Percentiles rank a stretch among this genome's conserved stretches.
These are phyloP conservation scores for Prunus kanzakura DNA, from an alignment of 306 rosid genomes.

Conservation along the genomic window DNA sequence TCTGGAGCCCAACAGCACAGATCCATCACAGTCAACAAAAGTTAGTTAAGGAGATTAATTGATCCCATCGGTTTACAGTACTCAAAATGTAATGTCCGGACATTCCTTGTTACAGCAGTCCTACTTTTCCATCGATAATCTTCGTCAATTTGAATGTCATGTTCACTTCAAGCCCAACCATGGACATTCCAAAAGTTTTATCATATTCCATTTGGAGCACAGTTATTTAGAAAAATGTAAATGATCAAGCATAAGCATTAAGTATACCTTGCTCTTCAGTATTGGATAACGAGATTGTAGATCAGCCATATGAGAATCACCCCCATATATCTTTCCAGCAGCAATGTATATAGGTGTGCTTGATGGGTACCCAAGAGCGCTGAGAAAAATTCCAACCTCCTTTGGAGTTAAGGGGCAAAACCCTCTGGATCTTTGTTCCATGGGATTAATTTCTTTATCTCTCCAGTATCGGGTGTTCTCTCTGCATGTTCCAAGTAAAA, in stretches of 20 bases:
- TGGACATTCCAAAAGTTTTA: not conserved
- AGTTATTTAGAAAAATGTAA: not conserved
- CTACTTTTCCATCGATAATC: too few species aligned
- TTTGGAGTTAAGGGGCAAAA: slow-evolving; percentile 87
- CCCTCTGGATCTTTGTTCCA: slow-evolving; percentile 81
- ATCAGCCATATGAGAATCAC: slow-evolving; percentile 63
- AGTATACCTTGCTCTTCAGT: slow-evolving; percentile 75
- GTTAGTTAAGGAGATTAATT: too few species aligned
- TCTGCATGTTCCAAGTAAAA: slow-evolving; percentile 40
- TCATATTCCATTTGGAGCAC: not conserved
- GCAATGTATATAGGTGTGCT: slow-evolving; percentile 84
- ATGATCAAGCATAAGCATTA: slow-evolving; percentile 41
- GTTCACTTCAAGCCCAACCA: too few species aligned
- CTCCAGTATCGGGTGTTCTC: slow-evolving; percentile 90
- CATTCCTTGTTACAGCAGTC: too few species aligned
- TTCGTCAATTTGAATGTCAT: too few species aligned
- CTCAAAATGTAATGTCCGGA: too few species aligned
- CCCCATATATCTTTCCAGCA: slow-evolving; percentile 95
- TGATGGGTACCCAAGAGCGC: slow-evolving; percentile 75
- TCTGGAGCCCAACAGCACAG: not conserved
- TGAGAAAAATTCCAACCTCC: slow-evolving; percentile 91
- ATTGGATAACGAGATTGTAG: slow-evolving; percentile 77
- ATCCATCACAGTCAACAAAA: not conserved
- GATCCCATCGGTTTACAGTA: too few species aligned
- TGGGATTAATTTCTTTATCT: slow-evolving; percentile 74